These are phyloP conservation scores for Trichoderma koningiopsis DNA, from an alignment of 2,329 filamentous ascomycete genomes.

Conservation along the genomic window DNA sequence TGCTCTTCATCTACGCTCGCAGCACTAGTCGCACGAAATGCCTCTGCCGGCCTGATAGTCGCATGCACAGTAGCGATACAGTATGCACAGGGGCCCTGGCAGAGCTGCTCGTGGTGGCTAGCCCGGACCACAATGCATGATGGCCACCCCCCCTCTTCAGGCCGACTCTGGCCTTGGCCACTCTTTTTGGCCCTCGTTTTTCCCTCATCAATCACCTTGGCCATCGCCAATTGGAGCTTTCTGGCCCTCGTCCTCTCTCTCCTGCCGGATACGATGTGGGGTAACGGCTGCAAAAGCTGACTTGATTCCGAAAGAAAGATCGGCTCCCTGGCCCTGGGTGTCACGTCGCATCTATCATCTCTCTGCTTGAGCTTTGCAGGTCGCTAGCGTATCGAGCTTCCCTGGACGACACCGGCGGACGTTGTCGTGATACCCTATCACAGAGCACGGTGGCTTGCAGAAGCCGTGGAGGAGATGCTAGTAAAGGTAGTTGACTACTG, in stretches of 20 bases:
- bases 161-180: not conserved
- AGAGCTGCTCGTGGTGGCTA: not conserved
- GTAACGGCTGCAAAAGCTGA: slow-evolving; percentile 17
- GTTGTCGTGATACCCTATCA: slow-evolving; percentile 26
- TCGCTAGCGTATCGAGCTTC: slow-evolving; percentile 6
- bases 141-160: slow-evolving; percentile 3
- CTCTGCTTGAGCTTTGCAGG: slow-evolving; percentile 1
- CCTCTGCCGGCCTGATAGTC: slow-evolving; percentile 15
- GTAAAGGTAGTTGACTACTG: slow-evolving; percentile 3
- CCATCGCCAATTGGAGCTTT: slow-evolving; percentile 21
- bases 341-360: slow-evolving; percentile 34
- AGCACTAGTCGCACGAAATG: not conserved
- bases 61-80: slow-evolving; percentile 20
- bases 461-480: not conserved
- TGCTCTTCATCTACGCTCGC: not conserved
- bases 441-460: slow-evolving; percentile 19
- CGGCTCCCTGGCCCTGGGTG: slow-evolving; percentile 28
- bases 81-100: slow-evolving; percentile 10
- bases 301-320: slow-evolving; percentile 28
- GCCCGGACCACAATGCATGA: slow-evolving; percentile 16
- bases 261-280: slow-evolving; percentile 20
- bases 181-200: slow-evolving; percentile 14
- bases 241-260: not conserved
- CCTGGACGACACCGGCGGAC: slow-evolving; percentile 9
- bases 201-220: slow-evolving; percentile 18